A percentile compares a stretch with the other conserved stretches of the same genome.
Conservation (phyloP, 2,329 filamentous ascomycete genomes). For the Elsinoe fawcettii region DNA sequence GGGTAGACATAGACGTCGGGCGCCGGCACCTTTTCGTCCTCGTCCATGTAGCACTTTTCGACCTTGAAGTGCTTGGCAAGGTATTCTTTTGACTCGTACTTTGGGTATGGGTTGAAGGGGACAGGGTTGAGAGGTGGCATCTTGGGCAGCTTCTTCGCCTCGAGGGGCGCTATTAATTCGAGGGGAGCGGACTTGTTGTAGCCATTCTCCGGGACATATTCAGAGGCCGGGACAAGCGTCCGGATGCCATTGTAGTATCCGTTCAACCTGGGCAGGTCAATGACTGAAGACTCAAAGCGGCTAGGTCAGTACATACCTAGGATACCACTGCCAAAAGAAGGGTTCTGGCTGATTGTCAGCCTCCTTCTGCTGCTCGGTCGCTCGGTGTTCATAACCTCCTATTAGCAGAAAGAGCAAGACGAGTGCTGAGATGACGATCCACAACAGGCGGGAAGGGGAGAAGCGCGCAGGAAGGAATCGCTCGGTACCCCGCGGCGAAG, state of each 20-base stretch:
- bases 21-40: slow-evolving; percentile 45
- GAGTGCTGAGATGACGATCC: slow-evolving; percentile 32
- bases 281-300: not conserved
- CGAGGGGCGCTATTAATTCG: slow-evolving; percentile 23
- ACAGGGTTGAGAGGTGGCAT: slow-evolving; percentile 31
- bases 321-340: slow-evolving; percentile 41
- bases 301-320: slow-evolving; percentile 28
- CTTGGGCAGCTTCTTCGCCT: slow-evolving; percentile 19
- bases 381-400: slow-evolving; percentile 35
- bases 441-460: slow-evolving; percentile 36
- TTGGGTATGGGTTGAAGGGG: slow-evolving; percentile 41
- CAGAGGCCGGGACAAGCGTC: slow-evolving; percentile 36
- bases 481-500: slow-evolving; percentile 29
- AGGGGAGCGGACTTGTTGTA: slow-evolving; percentile 35
- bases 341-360: slow-evolving; percentile 29
- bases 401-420: slow-evolving; percentile 36
- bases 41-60: slow-evolving; percentile 57
- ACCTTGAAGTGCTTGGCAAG: slow-evolving; percentile 46
- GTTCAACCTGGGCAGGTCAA: slow-evolving; percentile 30
- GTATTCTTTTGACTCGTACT: slow-evolving; percentile 37
- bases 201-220: slow-evolving; percentile 40
- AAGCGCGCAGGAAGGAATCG: slow-evolving; percentile 26
- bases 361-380: slow-evolving; percentile 23
- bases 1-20: slow-evolving; percentile 61
- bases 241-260: slow-evolving; percentile 44